These are phyloP conservation scores for Cornus controversa DNA, from an alignment of 148 eudicot genomes.

Conservation along the genomic window DNA sequence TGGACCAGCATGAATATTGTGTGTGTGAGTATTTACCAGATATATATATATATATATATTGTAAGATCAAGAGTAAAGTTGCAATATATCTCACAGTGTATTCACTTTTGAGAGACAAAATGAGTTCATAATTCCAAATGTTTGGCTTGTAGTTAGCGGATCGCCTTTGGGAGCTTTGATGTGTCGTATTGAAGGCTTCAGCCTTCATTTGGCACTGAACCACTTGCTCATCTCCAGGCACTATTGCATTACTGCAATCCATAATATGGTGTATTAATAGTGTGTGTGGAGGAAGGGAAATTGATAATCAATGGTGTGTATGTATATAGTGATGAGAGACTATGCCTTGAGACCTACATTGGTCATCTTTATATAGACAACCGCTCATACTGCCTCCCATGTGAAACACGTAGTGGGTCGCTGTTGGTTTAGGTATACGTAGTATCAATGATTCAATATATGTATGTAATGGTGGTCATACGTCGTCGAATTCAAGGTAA, in stretches of 20 bases:
- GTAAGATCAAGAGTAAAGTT: not conserved
- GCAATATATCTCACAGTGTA: slow-evolving; percentile 1
- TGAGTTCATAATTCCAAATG: slow-evolving; percentile 17
- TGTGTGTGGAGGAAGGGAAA: not conserved
- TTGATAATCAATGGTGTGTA: not conserved
- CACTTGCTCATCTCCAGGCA: not conserved
- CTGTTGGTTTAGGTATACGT: no score
- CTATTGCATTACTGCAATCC: not conserved
- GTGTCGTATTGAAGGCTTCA: not conserved
- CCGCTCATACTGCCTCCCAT: not conserved
- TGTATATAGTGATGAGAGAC: not conserved
- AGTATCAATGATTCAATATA: no score
- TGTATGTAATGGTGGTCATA: no score
- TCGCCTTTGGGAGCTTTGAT: slow-evolving; percentile 2
- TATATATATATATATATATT: not conserved
- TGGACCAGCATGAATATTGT: no score
- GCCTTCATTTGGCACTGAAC: not conserved
- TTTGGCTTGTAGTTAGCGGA: slow-evolving; percentile 19
- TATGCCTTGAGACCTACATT: not conserved
- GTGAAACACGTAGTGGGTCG: no score
- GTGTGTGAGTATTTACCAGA: not conserved
- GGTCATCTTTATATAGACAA: not conserved
- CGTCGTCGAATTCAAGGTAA: no score
- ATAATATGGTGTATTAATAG: not conserved
- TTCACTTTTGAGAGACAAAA: slow-evolving; percentile 6